These are phyloP conservation scores for Colletotrichum cordylinicola DNA, from an alignment of 2,329 filamentous ascomycete genomes.

Conservation along the genomic window DNA sequence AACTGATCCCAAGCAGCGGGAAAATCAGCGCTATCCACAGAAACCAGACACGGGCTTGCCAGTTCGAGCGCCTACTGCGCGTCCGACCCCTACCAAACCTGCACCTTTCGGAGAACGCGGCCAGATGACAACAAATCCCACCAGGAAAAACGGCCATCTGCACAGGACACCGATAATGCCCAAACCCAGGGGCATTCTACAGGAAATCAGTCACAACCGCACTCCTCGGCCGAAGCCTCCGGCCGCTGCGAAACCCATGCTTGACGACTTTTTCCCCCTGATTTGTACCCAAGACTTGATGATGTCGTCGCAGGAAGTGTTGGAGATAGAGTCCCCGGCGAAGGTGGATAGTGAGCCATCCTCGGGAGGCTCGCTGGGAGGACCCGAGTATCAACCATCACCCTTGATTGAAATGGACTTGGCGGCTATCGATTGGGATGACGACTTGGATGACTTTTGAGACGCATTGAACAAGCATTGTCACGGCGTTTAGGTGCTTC, in stretches of 20 bases:
- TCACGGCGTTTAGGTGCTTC: not conserved
- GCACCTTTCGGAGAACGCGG: not conserved
- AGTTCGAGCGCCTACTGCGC: not conserved
- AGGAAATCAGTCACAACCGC: not conserved
- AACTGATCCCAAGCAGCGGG: not conserved
- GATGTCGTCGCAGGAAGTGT: constrained; percentile 53
- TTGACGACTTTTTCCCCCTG: constrained; percentile 31
- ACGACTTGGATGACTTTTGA: constrained; percentile 21
- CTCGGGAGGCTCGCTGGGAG: not conserved
- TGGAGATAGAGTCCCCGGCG: constrained; percentile 41
- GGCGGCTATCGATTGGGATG: constrained; percentile 18
- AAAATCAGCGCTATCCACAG: not conserved
- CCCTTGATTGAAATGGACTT: constrained; percentile 6
- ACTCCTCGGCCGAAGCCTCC: not conserved
- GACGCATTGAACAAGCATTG: not conserved
- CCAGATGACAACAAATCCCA: not conserved
- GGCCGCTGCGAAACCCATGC: not conserved
- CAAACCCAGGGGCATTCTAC: not conserved
- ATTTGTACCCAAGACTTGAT: constrained; percentile 52
- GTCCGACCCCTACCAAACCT: not conserved
- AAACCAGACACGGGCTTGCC: not conserved
- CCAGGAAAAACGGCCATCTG: not conserved
- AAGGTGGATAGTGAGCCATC: not conserved
- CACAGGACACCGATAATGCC: not conserved
- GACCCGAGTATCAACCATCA: not conserved